Base-by-base conservation (phyloP, 148 eudicot species). In the Rhododendron simsii region DNA sequence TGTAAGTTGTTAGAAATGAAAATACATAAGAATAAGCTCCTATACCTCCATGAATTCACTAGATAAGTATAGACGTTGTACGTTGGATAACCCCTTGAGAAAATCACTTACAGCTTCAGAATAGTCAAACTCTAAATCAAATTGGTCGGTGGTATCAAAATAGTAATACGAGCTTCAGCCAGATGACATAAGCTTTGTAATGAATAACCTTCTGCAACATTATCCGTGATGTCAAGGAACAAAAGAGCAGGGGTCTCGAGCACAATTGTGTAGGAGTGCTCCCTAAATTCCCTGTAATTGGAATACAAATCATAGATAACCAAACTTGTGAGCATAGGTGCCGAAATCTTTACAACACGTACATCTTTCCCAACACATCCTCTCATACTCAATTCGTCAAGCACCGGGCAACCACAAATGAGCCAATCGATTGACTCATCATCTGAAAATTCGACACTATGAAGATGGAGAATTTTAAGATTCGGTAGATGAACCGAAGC, bases 361-460 rank as follows among this genome's bases (percentile, higher is more conserved):
- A 23, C 55, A 71, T 51, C 2, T n/a, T 12, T 57, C 81, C 69
- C 74, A 9, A 69, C 28, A 69, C 74, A 26, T 69, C 2, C 74
- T 2, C 35, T 2, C 37, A 69, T 69, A 14, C 48, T 26, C 33
- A 86, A 80, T 35, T 74, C 81, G 59, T 86, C 88, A 81, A 86
- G 88, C 26, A 74, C 83, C 71, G 88, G 88, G 80, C 88, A 86
- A 76, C 85, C 74, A 28, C 55, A 74, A 18, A 86, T 55, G 45
- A 86, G 80, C 85, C 80, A 82, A 30, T 23, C 3, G 55, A 81
- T 37, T 71, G 83, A 35, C 16, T 30, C 81, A 39, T 55, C 71
- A 41, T 81, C 71, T 44, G 37, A n/a, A 44, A 86, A 14, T 21
- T 39, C 3, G 20, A 61, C 15, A 26, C 14, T 61, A 39, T 18